Conservation (phyloP, 2,329 filamentous ascomycete species). For the Plectosphaerella cucumerina region DNA sequence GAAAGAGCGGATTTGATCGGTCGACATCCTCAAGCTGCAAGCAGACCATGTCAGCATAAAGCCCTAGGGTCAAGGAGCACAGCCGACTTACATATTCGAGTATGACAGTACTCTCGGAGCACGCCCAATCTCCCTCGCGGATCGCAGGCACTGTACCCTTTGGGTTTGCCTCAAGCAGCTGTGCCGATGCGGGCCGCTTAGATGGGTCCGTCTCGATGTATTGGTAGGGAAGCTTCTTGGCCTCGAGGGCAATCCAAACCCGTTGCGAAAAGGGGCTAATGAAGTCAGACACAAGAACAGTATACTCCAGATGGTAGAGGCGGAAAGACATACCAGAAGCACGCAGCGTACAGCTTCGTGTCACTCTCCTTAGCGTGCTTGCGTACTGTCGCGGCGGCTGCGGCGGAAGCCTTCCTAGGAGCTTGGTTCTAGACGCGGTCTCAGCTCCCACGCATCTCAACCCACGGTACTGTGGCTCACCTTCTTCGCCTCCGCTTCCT, state of each 20-base stretch:
- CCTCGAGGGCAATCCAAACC: conserved; percentile 84
- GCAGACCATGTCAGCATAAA: neutral
- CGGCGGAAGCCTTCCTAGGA: conserved; percentile 63
- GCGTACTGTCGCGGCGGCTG: conserved; percentile 64
- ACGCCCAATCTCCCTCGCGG: conserved; percentile 74
- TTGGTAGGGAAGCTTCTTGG: conserved; percentile 74
- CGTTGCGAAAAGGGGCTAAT: conserved; percentile 76
- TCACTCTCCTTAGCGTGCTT: conserved; percentile 66
- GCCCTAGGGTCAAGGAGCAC: neutral
- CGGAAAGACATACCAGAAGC: conserved; percentile 63
- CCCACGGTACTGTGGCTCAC: conserved; percentile 68
- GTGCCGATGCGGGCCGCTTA: conserved; percentile 53
- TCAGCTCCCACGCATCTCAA: conserved; percentile 20
- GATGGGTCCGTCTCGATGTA: conserved; percentile 85
- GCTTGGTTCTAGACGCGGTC: conserved; percentile 4
- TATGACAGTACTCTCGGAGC: conserved; percentile 76
- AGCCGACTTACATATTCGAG: conserved; percentile 69
- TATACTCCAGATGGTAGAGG: conserved; percentile 1
- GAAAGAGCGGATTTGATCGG: conserved; percentile 56
- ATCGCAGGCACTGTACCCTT: conserved; percentile 73
- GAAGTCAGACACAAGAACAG: conserved; percentile 8
- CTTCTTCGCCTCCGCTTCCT: conserved; percentile 63
- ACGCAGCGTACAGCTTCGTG: conserved; percentile 76
- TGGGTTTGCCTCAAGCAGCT: conserved; percentile 70
- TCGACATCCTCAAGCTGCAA: conserved; percentile 68